These are phyloP conservation scores for Aquanectria penicillioides DNA, from an alignment of 2,329 filamentous ascomycete species.

Conservation along the genomic window DNA sequence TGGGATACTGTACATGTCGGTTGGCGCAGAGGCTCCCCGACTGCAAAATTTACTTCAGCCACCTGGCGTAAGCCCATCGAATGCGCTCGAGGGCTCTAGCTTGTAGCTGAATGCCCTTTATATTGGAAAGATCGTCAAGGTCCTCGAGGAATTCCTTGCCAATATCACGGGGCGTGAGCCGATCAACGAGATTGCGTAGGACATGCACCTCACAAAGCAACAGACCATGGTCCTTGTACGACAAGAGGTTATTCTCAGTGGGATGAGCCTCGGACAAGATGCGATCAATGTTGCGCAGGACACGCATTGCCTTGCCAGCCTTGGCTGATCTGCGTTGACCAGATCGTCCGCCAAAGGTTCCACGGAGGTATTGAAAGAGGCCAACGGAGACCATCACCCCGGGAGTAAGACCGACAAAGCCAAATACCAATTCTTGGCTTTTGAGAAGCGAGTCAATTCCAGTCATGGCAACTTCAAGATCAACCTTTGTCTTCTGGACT, in stretches of 20 bases:
- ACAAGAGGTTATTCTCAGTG: slow-evolving; percentile 77
- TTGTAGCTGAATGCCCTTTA: slow-evolving; percentile 82
- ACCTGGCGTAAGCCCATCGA: slow-evolving; percentile 88
- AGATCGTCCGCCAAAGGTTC: slow-evolving; percentile 74
- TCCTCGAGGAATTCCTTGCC: slow-evolving; percentile 90
- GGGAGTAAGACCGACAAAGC: slow-evolving; percentile 94
- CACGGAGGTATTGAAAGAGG: slow-evolving; percentile 76
- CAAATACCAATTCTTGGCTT: slow-evolving; percentile 96
- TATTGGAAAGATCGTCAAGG: slow-evolving; percentile 84
- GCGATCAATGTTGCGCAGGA: slow-evolving; percentile 89
- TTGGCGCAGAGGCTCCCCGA: background rate
- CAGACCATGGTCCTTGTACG: slow-evolving; percentile 92
- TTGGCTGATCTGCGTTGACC: slow-evolving; percentile 73
- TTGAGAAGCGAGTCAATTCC: slow-evolving; percentile 95
- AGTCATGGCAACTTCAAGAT: slow-evolving; percentile 94
- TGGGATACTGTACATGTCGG: slow-evolving; percentile 28
- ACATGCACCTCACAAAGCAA: slow-evolving; percentile 91
- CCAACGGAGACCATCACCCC: slow-evolving; percentile 88
- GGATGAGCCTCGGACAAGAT: slow-evolving; percentile 76
- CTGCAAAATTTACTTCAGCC: slow-evolving; percentile 58
- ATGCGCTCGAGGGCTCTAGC: slow-evolving; percentile 83
- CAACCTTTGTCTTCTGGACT: slow-evolving; percentile 98
- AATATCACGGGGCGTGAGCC: slow-evolving; percentile 77
- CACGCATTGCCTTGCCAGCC: slow-evolving; percentile 77
- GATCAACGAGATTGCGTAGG: slow-evolving; percentile 69